Percentiles rank a stretch among this genome's conserved stretches.
phyloP scores from a whole-genome alignment of 495 filamentous ascomycete genomes.

The Podospora anserina region DNA sequence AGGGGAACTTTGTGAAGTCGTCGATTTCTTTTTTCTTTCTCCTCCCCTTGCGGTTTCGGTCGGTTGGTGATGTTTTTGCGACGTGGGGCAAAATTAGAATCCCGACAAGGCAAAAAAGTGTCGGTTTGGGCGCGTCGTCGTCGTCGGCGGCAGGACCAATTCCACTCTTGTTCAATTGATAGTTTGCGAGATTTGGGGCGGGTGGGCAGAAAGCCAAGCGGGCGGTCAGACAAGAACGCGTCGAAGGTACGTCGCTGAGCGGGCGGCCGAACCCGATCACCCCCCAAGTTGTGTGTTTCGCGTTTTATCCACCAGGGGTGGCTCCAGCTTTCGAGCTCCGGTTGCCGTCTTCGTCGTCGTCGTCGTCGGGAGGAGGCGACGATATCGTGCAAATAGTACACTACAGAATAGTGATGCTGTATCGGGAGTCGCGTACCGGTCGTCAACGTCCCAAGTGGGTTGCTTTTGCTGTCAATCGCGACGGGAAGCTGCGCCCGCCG shows the following conservation, averaged over 20 bases:
- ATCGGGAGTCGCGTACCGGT: neutral
- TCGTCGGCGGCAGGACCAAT: neutral
- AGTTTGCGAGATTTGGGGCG: neutral
- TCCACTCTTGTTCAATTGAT: neutral
- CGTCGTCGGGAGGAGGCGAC: neutral
- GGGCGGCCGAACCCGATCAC: neutral
- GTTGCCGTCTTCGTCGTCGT: neutral
- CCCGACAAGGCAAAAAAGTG: constrained; percentile 1
- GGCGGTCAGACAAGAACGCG: constrained; percentile 6
- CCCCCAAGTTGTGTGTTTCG: constrained; percentile 2
- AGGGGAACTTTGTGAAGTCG: neutral
- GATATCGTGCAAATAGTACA: neutral
- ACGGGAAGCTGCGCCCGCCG: constrained; percentile 21
- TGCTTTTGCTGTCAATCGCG: constrained; percentile 15
- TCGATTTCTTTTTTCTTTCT: neutral
- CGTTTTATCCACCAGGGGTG: neutral
- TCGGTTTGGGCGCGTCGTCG: neutral
- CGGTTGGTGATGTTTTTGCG: constrained; percentile 6
- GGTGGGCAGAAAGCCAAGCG: constrained; percentile 5
- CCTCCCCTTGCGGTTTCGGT: neutral
- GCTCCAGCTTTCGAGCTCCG: constrained; percentile 2
- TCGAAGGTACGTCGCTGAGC: neutral
- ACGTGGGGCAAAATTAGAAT: neutral
- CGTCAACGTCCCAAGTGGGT: constrained; percentile 5
- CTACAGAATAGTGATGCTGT: neutral